Percentiles rank a stretch among this genome's conserved stretches.
Evolutionary conservation across 2,329 filamentous ascomycete genomes (phyloP).

Genomic region (Hypomyces rosellus): DNA sequence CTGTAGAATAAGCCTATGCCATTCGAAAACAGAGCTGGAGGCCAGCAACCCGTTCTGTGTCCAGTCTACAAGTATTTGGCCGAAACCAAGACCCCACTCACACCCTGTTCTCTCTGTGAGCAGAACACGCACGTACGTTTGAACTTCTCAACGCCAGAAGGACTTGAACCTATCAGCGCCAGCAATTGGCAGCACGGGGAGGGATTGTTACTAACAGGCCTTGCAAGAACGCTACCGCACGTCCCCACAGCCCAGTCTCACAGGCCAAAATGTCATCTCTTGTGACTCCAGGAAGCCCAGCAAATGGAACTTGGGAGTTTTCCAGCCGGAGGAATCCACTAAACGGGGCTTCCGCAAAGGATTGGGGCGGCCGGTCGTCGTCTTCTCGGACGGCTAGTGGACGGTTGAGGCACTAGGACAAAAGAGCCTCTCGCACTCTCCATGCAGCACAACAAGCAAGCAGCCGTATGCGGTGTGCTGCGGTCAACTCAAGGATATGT

Average conservation of each 20-base stretch:
- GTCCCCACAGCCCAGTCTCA: slow-evolving; percentile 5
- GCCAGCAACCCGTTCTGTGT: background rate
- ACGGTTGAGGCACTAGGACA: background rate
- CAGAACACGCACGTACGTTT: background rate
- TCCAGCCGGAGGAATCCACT: slow-evolving; percentile 6
- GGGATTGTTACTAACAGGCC: slow-evolving; percentile 1
- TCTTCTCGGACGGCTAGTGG: slow-evolving; percentile 1
- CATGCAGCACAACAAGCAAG: slow-evolving; percentile 4
- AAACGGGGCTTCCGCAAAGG: background rate
- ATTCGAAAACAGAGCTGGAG: background rate
- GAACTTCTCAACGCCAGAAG: background rate
- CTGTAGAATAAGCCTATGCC: background rate
- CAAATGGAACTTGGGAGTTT: too few species aligned
- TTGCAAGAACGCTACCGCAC: slow-evolving; percentile 7
- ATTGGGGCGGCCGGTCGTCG: background rate
- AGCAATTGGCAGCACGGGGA: slow-evolving; percentile 9
- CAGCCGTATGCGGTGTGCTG: background rate
- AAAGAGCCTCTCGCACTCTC: background rate
- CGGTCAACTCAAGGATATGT: too few species aligned
- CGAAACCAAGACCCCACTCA: background rate
- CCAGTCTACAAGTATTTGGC: background rate
- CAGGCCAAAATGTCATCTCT: background rate
- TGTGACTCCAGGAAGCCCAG: background rate
- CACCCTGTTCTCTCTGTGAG: slow-evolving; percentile 4
- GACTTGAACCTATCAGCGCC: slow-evolving; percentile 10